phyloP scores from a whole-genome alignment of 106 monocot species.

The Dendrobium nobile region DNA sequence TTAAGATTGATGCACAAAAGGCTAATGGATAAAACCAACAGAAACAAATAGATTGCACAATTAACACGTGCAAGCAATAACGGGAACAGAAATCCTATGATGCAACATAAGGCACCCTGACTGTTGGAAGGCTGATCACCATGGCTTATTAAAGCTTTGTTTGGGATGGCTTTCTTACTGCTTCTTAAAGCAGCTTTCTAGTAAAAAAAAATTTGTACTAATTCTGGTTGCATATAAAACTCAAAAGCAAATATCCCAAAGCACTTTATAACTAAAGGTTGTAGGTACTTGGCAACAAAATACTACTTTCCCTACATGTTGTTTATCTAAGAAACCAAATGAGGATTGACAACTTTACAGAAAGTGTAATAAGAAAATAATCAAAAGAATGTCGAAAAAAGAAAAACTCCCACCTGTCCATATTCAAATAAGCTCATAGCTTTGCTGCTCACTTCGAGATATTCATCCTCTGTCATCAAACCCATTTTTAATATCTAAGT shows the following conservation, averaged over 20 bases:
- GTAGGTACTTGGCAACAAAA: neutral
- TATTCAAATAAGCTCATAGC: constrained; percentile 82
- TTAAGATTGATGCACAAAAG: neutral
- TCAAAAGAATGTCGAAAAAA: neutral
- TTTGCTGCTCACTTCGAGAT: constrained; percentile 80
- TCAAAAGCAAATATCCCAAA: neutral
- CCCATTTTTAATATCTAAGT: constrained; percentile 73
- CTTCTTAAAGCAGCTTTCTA: too few relatives aligned
- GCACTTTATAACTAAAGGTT: neutral
- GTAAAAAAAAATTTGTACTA: too few relatives aligned
- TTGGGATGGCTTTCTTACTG: too few relatives aligned
- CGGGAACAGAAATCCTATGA: neutral
- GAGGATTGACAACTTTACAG: neutral
- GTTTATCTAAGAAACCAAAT: neutral
- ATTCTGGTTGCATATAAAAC: neutral
- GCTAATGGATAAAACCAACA: neutral
- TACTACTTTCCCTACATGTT: neutral
- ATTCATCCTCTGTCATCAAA: constrained; percentile 84
- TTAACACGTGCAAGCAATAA: neutral
- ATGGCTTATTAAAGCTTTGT: neutral
- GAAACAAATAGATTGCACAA: neutral
- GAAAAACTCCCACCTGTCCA: constrained; percentile 64
- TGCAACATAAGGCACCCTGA: neutral
- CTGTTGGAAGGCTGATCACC: neutral
- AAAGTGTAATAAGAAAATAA: neutral